Evolutionary conservation across 805 yeast genomes (phyloP).

Genomic region (Lachancea quebecensis): DNA sequence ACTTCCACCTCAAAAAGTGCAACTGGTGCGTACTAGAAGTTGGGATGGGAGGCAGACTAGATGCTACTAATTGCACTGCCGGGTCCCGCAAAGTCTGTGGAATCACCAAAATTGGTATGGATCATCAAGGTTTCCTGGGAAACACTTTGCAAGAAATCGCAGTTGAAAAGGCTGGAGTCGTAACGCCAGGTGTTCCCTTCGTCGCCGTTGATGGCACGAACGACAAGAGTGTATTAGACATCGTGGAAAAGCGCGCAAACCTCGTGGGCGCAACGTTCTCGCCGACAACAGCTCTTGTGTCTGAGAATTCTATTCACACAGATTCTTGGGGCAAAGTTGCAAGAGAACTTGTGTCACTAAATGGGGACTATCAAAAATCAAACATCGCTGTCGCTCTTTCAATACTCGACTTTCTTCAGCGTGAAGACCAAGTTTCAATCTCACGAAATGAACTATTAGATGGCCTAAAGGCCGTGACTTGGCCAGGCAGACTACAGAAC

Average conservation of each 20-base stretch:
- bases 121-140: slow-evolving; percentile 78
- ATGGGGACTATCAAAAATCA: slow-evolving; percentile 65
- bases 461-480: slow-evolving; percentile 51
- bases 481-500: slow-evolving; percentile 87
- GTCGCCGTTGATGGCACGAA: slow-evolving; percentile 72
- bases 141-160: slow-evolving; percentile 60
- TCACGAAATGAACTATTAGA: slow-evolving; percentile 32
- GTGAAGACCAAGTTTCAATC: slow-evolving; percentile 24
- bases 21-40: slow-evolving; percentile 85
- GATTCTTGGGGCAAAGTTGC: slow-evolving; percentile 28
- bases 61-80: slow-evolving; percentile 75
- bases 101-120: slow-evolving; percentile 79
- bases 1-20: slow-evolving; percentile 54
- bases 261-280: slow-evolving; percentile 26
- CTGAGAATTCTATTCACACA: slow-evolving; percentile 16
- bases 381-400: slow-evolving; percentile 65
- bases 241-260: slow-evolving; percentile 36
- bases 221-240: slow-evolving; percentile 41
- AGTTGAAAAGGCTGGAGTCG: slow-evolving; percentile 77
- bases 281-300: slow-evolving; percentile 15
- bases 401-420: slow-evolving; percentile 37
- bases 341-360: slow-evolving; percentile 44
- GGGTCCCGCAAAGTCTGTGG: slow-evolving; percentile 52
- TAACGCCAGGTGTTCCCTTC: slow-evolving; percentile 41
- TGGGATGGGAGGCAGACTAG: slow-evolving; percentile 85